These are phyloP conservation scores for Bruguiera parviflora DNA, from an alignment of 345 rosid genomes.

Conservation along the genomic window DNA sequence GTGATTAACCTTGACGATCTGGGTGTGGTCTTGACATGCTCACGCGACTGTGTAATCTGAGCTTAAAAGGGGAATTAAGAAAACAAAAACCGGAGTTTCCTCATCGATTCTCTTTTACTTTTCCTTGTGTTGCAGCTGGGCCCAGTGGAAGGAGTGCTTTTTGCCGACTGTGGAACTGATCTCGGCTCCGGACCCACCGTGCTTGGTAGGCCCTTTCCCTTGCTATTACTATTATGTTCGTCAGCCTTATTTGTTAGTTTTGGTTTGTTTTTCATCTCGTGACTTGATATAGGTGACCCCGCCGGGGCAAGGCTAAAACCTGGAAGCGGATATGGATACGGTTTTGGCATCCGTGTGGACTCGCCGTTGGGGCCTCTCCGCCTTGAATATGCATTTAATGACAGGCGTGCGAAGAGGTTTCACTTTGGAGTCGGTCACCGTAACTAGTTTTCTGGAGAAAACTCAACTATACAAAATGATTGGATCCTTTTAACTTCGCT, in stretches of 20 bases:
- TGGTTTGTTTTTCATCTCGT: no score
- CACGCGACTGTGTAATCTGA: not conserved
- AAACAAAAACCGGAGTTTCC: not conserved
- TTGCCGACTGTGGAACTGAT: conserved; percentile 88
- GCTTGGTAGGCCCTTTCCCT: conserved; percentile 46
- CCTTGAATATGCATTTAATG: conserved; percentile 84
- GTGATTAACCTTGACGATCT: not conserved
- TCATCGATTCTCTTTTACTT: not conserved
- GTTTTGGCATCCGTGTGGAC: conserved; percentile 78
- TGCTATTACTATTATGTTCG: no score
- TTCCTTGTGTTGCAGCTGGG: conserved; percentile 54
- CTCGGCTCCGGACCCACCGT: conserved; percentile 76
- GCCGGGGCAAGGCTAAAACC: conserved; percentile 93
- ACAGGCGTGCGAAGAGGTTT: conserved; percentile 54
- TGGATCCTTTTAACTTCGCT: no score
- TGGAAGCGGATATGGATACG: conserved; percentile 89
- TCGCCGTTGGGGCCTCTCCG: conserved; percentile 86
- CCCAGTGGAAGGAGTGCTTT: conserved; percentile 78
- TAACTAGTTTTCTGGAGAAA: conserved; percentile 26
- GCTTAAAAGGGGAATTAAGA: not conserved
- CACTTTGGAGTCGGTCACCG: conserved; percentile 93
- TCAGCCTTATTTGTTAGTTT: no score
- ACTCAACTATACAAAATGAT: no score
- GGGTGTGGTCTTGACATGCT: not conserved
- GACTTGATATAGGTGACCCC: conserved; percentile 60